These are phyloP conservation scores for Neoboletus magnificus DNA, from an alignment of 768 basidiomycete genomes.

Conservation along the genomic window DNA sequence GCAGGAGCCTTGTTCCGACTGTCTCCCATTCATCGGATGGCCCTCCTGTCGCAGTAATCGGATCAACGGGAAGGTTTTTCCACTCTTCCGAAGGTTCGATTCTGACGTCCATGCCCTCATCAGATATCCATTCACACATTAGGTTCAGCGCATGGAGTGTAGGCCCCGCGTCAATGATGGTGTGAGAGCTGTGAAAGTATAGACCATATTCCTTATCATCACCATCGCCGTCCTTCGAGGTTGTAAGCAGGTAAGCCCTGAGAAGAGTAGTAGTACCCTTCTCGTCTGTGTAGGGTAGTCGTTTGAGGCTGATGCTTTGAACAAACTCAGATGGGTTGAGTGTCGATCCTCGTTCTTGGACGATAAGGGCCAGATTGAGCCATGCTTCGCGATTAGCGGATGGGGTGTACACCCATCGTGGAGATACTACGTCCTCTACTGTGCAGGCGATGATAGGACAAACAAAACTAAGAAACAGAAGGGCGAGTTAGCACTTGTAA, in stretches of 20 bases:
- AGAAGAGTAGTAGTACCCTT: background rate
- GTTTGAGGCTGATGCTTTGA: constrained; percentile 12
- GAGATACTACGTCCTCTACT: constrained; percentile 8
- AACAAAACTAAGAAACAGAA: constrained; percentile 5
- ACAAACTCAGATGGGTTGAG: constrained; percentile 19
- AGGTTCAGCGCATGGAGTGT: constrained; percentile 20
- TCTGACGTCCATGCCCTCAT: constrained; percentile 6
- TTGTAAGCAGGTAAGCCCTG: constrained; percentile 10
- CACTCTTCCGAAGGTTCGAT: constrained; percentile 19
- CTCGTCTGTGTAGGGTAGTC: constrained; percentile 15
- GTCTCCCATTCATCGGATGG: constrained; percentile 15
- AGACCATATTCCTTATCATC: constrained; percentile 12
- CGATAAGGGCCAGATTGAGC: constrained; percentile 19
- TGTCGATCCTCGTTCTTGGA: constrained; percentile 13
- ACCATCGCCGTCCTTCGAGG: background rate
- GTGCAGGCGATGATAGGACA: constrained; percentile 20
- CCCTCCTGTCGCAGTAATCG: constrained; percentile 24
- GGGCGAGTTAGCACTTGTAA: background rate
- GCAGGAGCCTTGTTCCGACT: constrained; percentile 12
- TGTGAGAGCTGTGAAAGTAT: constrained; percentile 24
- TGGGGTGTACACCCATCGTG: constrained; percentile 22
- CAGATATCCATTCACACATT: constrained; percentile 23
- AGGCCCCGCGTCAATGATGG: constrained; percentile 23
- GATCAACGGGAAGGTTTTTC: constrained; percentile 26
- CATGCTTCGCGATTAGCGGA: constrained; percentile 21